These are phyloP conservation scores for Penicilliopsis zonata DNA, from an alignment of 495 filamentous ascomycete genomes.

Conservation along the genomic window DNA sequence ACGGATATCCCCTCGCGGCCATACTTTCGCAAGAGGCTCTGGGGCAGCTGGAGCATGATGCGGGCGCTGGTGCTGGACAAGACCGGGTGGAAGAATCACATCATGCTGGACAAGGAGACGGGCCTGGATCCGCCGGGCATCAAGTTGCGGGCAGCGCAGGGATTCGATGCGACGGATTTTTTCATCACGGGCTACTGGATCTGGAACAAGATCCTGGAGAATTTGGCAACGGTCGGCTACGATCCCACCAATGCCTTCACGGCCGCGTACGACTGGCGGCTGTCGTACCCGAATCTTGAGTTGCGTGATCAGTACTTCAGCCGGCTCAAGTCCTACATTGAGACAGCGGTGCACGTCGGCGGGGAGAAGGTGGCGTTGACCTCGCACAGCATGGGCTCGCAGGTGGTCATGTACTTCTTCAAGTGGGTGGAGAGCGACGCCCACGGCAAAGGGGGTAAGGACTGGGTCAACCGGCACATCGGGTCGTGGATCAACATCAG, in stretches of 20 bases:
- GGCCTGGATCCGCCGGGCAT: constrained; percentile 87
- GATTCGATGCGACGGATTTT: constrained; percentile 98
- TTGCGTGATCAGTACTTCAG: constrained; percentile 88
- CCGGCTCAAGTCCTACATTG: constrained; percentile 77
- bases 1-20: constrained; percentile 67
- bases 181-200: constrained; percentile 84
- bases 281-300: constrained; percentile 85
- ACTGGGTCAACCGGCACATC: constrained; percentile 84
- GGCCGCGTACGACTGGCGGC: constrained; percentile 94
- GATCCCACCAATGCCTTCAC: constrained; percentile 93
- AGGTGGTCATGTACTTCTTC: constrained; percentile 92
- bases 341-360: constrained; percentile 56
- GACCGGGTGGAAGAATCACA: constrained; percentile 85
- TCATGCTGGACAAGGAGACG: constrained; percentile 89
- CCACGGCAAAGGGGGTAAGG: constrained; percentile 67
- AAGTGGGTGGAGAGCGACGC: constrained; percentile 85
- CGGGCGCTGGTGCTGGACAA: constrained; percentile 85
- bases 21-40: constrained; percentile 87
- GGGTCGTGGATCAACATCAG: constrained; percentile 97
- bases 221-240: constrained; percentile 88
- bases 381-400: constrained; percentile 94
- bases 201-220: constrained; percentile 97
- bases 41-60: constrained; percentile 99
- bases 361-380: constrained; percentile 76
- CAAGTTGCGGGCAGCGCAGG: constrained; percentile 88